Percentiles rank a stretch among this genome's conserved stretches.
These are phyloP conservation scores for Escallonia herrerae DNA, from an alignment of 129 eudicot genomes.

Conservation along the genomic window DNA sequence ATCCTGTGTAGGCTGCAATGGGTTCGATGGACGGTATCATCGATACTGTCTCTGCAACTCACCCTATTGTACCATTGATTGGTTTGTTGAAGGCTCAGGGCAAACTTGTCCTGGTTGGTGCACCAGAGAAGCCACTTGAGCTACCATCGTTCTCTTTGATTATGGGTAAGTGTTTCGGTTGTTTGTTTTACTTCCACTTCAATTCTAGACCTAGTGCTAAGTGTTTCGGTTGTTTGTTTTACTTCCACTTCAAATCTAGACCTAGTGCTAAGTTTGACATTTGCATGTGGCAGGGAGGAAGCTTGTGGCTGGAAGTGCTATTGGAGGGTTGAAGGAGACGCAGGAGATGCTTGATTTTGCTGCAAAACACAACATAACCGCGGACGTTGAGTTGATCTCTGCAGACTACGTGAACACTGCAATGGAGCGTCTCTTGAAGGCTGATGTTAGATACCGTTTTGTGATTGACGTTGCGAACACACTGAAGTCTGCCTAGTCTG, in stretches of 20 bases:
- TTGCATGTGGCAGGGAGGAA: neutral
- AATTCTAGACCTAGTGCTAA: neutral
- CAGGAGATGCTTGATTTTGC: conserved; percentile 28
- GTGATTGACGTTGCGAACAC: conserved; percentile 8
- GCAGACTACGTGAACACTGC: conserved; percentile 6
- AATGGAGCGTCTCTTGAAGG: conserved; percentile 1
- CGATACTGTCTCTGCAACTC: conserved; percentile 12
- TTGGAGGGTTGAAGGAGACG: too few relatives aligned
- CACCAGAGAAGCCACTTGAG: conserved; percentile 40
- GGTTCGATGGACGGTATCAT: neutral
- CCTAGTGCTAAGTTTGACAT: neutral
- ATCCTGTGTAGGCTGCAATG: conserved; percentile 2
- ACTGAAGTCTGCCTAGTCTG: neutral
- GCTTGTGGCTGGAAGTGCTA: neutral
- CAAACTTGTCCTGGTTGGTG: conserved; percentile 13
- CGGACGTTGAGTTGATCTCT: conserved; percentile 24
- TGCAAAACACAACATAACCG: conserved; percentile 22
- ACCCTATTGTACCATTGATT: neutral
- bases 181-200: neutral
- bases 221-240: neutral
- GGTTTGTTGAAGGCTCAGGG: conserved; percentile 10
- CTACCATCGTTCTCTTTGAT: conserved; percentile 20
- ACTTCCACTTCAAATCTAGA: neutral
- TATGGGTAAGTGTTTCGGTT: neutral
- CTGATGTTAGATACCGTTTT: conserved; percentile 11